phyloP scores from a whole-genome alignment of 1,284 basidiomycete genomes.

The Melampsora medusae region DNA sequence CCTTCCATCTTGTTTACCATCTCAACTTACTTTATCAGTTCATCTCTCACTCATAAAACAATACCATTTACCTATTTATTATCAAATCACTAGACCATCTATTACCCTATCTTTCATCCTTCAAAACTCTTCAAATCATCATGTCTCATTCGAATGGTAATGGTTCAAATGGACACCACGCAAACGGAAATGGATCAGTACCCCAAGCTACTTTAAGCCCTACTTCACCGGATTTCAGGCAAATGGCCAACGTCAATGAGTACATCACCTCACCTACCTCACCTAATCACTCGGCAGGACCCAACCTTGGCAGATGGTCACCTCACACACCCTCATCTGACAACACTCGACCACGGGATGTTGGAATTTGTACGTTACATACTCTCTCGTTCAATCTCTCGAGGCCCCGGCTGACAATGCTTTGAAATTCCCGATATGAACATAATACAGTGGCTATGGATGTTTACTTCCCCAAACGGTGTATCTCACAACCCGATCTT shows the following conservation, averaged over 20 bases:
- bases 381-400: not conserved
- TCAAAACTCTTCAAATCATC: not conserved
- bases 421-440: not conserved
- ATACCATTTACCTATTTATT: too few relatives aligned
- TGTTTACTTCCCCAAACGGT: conserved; percentile 53
- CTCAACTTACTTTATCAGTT: too few relatives aligned
- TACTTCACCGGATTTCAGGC: not conserved
- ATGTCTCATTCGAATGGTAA: conserved; percentile 7
- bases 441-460: conserved; percentile 35
- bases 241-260: conserved; percentile 23
- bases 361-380: conserved; percentile 32
- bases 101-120: too few relatives aligned
- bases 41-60: too few relatives aligned
- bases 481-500: conserved; percentile 89
- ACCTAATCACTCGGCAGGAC: not conserved
- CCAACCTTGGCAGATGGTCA: conserved; percentile 24
- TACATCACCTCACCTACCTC: conserved; percentile 39
- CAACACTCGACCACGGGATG: conserved; percentile 22
- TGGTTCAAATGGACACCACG: not conserved
- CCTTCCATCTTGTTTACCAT: too few relatives aligned
- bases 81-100: too few relatives aligned
- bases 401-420: not conserved
- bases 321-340: not conserved
- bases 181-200: too few relatives aligned
- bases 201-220: not conserved